A percentile compares a stretch with the other conserved stretches of the same genome.
These are phyloP conservation scores for Onygenales sp. DNA, from an alignment of 2,329 filamentous ascomycete species.

Conservation along the genomic window DNA sequence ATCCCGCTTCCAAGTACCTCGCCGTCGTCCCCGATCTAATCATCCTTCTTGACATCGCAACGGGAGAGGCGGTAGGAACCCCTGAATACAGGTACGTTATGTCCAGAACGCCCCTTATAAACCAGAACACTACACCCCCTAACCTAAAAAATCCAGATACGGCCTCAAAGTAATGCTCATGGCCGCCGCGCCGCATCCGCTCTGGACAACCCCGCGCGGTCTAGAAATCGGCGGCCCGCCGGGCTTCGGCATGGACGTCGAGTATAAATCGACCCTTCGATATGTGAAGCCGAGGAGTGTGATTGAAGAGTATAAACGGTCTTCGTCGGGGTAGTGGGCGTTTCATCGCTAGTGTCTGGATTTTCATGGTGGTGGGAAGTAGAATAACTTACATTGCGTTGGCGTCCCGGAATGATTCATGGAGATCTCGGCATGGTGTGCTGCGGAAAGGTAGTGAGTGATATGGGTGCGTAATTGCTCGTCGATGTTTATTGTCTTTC, in stretches of 20 bases:
- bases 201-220: slow-evolving; percentile 37
- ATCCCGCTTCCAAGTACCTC: neutral
- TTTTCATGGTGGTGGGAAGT: too few species aligned
- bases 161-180: slow-evolving; percentile 44
- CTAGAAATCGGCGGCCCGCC: slow-evolving; percentile 33
- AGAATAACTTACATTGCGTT: too few species aligned
- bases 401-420: too few species aligned
- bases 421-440: neutral
- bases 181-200: slow-evolving; percentile 39
- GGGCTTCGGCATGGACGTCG: slow-evolving; percentile 24
- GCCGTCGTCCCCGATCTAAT: slow-evolving; percentile 27
- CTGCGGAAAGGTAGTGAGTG: neutral
- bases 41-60: slow-evolving; percentile 15
- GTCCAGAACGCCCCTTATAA: neutral
- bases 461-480: slow-evolving; percentile 1
- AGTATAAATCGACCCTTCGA: slow-evolving; percentile 16
- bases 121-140: neutral
- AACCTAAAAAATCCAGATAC: slow-evolving; percentile 30
- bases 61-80: slow-evolving; percentile 43
- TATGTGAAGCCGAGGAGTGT: slow-evolving; percentile 18
- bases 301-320: slow-evolving; percentile 17
- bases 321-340: too few species aligned
- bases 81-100: slow-evolving; percentile 24
- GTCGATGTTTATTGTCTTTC: neutral
- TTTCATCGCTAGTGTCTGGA: too few species aligned